Evolutionary conservation across 2,329 filamentous ascomycete genomes (phyloP).

Genomic region (Ilyonectria mors-panacis): DNA sequence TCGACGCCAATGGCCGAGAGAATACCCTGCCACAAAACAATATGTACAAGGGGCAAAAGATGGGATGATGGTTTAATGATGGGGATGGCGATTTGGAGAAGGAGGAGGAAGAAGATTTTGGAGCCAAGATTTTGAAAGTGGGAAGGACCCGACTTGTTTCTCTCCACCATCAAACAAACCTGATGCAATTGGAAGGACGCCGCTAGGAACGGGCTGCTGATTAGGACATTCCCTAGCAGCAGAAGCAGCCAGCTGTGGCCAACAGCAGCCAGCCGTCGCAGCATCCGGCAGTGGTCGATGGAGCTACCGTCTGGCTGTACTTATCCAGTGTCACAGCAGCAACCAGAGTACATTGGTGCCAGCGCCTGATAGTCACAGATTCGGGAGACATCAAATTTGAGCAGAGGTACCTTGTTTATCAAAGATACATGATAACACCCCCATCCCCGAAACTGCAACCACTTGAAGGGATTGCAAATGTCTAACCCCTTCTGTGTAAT

Average conservation of each 20-base stretch:
- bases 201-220: slow-evolving; percentile 5
- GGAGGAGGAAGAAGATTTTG: slow-evolving; percentile 1
- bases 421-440: slow-evolving; percentile 2
- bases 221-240: slow-evolving; percentile 4
- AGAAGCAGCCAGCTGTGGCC: neutral
- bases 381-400: neutral
- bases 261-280: neutral
- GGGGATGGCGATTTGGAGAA: neutral
- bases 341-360: neutral
- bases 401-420: slow-evolving; percentile 8
- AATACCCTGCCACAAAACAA: slow-evolving; percentile 1
- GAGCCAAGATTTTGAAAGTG: neutral
- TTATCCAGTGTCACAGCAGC: neutral
- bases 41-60: slow-evolving; percentile 19
- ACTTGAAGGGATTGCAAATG: neutral
- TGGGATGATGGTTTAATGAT: slow-evolving; percentile 1
- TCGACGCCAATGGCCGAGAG: slow-evolving; percentile 7
- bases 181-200: slow-evolving; percentile 12
- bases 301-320: neutral
- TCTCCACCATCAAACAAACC: slow-evolving; percentile 10
- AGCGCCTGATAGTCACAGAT: neutral
- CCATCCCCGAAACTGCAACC: neutral
- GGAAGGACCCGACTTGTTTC: slow-evolving; percentile 4
- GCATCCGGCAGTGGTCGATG: slow-evolving; percentile 3
- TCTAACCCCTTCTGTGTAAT: neutral